Conservation (phyloP, 805 yeast genomes). For the Schizosaccharomyces lindneri region DNA sequence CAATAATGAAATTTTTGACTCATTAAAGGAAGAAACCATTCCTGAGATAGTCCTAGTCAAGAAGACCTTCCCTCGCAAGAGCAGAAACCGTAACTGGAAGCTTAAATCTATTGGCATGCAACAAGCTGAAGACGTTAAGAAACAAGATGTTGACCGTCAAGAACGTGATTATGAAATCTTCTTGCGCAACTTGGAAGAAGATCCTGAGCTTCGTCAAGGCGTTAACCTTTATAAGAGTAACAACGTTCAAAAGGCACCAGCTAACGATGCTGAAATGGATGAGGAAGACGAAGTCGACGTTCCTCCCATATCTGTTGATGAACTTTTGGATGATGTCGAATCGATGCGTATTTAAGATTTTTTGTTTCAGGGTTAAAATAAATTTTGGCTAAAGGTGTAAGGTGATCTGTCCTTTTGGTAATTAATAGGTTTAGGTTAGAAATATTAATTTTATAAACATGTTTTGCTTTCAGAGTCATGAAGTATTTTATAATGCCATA, state of each 20-base stretch:
- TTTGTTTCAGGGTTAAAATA: neutral
- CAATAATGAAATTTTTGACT: slow-evolving; percentile 68
- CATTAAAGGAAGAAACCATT: slow-evolving; percentile 31
- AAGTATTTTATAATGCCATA: too few relatives aligned
- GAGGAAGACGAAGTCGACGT: slow-evolving; percentile 8
- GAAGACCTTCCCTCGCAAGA: slow-evolving; percentile 54
- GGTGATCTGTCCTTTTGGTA: too few relatives aligned
- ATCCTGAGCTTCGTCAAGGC: slow-evolving; percentile 73
- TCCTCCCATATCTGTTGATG: slow-evolving; percentile 74
- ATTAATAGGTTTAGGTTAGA: too few relatives aligned
- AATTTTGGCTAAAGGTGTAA: too few relatives aligned
- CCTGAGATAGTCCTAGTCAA: slow-evolving; percentile 77
- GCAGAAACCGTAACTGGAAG: slow-evolving; percentile 60
- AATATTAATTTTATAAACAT: too few relatives aligned
- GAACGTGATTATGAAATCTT: slow-evolving; percentile 86
- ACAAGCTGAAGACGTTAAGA: slow-evolving; percentile 48
- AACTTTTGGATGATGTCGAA: slow-evolving; percentile 79
- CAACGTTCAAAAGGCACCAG: slow-evolving; percentile 4
- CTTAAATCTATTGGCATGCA: slow-evolving; percentile 94
- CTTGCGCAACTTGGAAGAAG: slow-evolving; percentile 94
- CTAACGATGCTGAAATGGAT: slow-evolving; percentile 2
- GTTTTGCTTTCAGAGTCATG: too few relatives aligned
- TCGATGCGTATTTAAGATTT: slow-evolving; percentile 44
- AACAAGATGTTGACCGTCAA: slow-evolving; percentile 72
- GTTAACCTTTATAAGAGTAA: slow-evolving; percentile 55